These are phyloP conservation scores for Allium fistulosum DNA, from an alignment of 106 monocot species.

Conservation along the genomic window DNA sequence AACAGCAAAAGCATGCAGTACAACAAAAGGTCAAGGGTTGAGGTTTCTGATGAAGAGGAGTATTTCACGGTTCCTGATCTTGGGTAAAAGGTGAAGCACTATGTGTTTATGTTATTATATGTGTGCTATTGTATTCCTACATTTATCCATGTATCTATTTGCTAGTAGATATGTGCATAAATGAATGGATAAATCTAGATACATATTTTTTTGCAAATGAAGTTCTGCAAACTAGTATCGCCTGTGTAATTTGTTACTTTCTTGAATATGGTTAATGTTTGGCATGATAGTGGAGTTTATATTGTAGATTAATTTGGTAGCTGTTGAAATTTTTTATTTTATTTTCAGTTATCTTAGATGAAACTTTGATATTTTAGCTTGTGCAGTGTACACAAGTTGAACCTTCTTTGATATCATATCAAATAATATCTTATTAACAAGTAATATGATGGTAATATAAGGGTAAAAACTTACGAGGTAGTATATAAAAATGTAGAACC, in stretches of 20 bases:
- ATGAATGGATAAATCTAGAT: conserved; percentile 2
- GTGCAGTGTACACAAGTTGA: too few species aligned
- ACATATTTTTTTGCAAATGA: background rate
- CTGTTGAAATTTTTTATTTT: too few species aligned
- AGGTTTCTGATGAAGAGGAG: conserved; percentile 60
- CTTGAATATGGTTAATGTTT: conserved; percentile 2
- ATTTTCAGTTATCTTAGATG: too few species aligned
- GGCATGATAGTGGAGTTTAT: background rate
- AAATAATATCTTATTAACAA: too few species aligned
- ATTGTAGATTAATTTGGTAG: too few species aligned
- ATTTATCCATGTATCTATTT: conserved; percentile 6
- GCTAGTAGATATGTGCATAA: conserved; percentile 2
- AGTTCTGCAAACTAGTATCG: background rate
- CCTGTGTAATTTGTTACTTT: background rate
- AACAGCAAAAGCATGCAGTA: background rate
- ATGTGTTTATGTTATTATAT: background rate
- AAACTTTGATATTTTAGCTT: too few species aligned
- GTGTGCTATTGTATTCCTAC: background rate
- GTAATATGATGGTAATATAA: too few species aligned
- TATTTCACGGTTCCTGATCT: conserved; percentile 92
- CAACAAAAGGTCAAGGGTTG: conserved; percentile 64
- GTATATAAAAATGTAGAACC: too few species aligned
- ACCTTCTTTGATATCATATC: too few species aligned
- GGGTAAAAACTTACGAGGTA: too few species aligned
- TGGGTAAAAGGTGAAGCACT: conserved; percentile 27